phyloP scores from a whole-genome alignment of 129 eudicot genomes.

The Ambrosia trifida region DNA sequence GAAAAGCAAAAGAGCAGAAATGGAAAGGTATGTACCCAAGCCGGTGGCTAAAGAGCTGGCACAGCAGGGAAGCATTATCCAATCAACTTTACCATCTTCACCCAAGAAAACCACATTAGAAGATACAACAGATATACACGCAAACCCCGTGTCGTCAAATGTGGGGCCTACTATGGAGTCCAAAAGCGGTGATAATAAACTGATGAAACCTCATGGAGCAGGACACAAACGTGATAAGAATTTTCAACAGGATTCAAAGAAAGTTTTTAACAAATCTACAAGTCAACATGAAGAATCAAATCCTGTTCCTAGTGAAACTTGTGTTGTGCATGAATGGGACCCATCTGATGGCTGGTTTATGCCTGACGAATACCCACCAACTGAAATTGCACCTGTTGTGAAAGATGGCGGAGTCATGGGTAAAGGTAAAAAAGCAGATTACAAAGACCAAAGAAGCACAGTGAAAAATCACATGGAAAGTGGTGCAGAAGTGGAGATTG shows the following conservation, averaged over 20 bases:
- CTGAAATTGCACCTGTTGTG: conserved; percentile 35
- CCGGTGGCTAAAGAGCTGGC: conserved; percentile 83
- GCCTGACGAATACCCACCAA: conserved; percentile 43
- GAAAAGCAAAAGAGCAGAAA: conserved; percentile 92
- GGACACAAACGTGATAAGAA: conserved; percentile 57
- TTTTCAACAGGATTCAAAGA: conserved; percentile 38
- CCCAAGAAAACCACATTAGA: conserved; percentile 29
- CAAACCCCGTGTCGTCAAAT: conserved; percentile 25
- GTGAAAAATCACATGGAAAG: conserved; percentile 35
- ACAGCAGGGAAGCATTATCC: conserved; percentile 55
- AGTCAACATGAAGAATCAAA: conserved; percentile 36
- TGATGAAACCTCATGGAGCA: conserved; percentile 51
- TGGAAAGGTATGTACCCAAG: conserved; percentile 90
- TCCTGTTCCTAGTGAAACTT: conserved; percentile 34
- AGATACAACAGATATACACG: conserved; percentile 36
- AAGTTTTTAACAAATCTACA: conserved; percentile 32
- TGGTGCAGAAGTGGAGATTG: conserved; percentile 47
- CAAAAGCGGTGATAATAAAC: conserved; percentile 39
- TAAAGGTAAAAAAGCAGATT: conserved; percentile 60
- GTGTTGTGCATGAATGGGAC: conserved; percentile 35
- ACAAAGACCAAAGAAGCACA: conserved; percentile 45
- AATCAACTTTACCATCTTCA: conserved; percentile 44
- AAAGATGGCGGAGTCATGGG: conserved; percentile 54
- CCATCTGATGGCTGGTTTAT: conserved; percentile 56
- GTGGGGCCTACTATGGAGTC: conserved; percentile 38